Evolutionary conservation across 805 yeast species (phyloP).

Genomic region (Zygoascus bituminiphila): DNA sequence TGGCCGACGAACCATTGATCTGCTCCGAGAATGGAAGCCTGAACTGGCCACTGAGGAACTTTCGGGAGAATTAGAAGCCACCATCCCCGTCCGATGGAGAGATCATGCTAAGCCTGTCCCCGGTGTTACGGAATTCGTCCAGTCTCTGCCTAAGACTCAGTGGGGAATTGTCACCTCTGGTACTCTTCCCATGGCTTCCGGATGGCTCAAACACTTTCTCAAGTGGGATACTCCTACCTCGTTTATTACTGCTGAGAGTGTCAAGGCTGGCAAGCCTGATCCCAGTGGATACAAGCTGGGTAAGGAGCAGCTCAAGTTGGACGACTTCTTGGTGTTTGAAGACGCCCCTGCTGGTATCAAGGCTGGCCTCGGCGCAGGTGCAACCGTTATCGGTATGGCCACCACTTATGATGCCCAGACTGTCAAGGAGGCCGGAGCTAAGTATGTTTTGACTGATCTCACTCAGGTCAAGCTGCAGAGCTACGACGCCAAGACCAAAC

Average conservation of each 20-base stretch:
- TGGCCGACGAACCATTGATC: constrained; percentile 79
- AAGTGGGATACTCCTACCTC: constrained; percentile 55
- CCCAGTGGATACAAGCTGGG: constrained; percentile 65
- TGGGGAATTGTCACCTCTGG: constrained; percentile 91
- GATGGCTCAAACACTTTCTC: constrained; percentile 65
- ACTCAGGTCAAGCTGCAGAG: constrained; percentile 50
- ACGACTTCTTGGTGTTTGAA: constrained; percentile 54
- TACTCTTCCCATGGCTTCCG: constrained; percentile 63
- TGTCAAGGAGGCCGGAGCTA: constrained; percentile 71
- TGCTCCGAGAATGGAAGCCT: constrained; percentile 65
- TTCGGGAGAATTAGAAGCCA: constrained; percentile 58
- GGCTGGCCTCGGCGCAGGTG: constrained; percentile 80
- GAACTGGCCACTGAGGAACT: constrained; percentile 59
- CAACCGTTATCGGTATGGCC: constrained; percentile 74
- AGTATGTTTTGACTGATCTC: constrained; percentile 70
- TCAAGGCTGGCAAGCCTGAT: constrained; percentile 73
- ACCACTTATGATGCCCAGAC: constrained; percentile 65
- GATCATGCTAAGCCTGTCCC: constrained; percentile 65
- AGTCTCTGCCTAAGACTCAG: constrained; percentile 33
- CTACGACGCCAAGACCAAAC: constrained; percentile 35
- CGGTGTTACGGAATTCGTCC: constrained; percentile 55
- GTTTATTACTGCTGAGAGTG: constrained; percentile 78
- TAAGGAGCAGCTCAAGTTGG: constrained; percentile 31
- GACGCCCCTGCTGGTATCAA: constrained; percentile 85
- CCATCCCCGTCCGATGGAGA: constrained; percentile 65